Percentiles rank a stretch among this genome's conserved stretches.
These are phyloP conservation scores for Ophiostoma ulmi DNA, from an alignment of 2,329 filamentous ascomycete species.

Conservation along the genomic window DNA sequence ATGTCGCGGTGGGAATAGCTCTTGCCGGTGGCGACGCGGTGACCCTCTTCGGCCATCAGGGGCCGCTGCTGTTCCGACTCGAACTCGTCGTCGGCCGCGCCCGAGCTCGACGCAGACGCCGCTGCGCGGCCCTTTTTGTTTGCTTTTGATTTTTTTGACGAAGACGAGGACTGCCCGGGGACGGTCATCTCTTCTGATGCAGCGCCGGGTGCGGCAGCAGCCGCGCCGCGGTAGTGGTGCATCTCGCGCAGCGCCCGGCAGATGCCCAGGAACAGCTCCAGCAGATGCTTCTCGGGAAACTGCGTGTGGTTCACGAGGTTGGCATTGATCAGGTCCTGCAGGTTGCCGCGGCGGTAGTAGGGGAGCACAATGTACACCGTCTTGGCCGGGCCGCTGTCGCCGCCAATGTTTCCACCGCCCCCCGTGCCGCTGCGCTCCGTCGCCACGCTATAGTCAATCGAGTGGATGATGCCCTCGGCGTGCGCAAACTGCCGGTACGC, in stretches of 20 bases:
- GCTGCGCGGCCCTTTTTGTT: constrained; percentile 30
- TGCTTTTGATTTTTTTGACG: background rate
- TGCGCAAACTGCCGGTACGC: constrained; percentile 86
- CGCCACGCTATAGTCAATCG: constrained; percentile 75
- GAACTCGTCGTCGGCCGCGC: constrained; percentile 62
- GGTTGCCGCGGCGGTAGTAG: constrained; percentile 90
- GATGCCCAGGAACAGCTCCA: constrained; percentile 87
- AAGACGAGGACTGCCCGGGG: constrained; percentile 31
- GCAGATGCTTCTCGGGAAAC: constrained; percentile 82
- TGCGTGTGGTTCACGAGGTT: constrained; percentile 91
- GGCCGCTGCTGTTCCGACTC: constrained; percentile 66
- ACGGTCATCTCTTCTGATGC: constrained; percentile 47
- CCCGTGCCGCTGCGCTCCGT: constrained; percentile 57
- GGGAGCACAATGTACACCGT: constrained; percentile 95
- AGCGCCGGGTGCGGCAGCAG: background rate
- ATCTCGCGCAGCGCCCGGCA: constrained; percentile 83
- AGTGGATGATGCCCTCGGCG: constrained; percentile 79
- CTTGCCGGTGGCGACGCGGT: constrained; percentile 61
- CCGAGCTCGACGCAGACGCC: constrained; percentile 16
- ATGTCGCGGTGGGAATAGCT: constrained; percentile 95
- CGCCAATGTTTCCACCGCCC: constrained; percentile 46
- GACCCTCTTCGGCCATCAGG: constrained; percentile 77
- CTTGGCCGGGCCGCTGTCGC: constrained; percentile 60
- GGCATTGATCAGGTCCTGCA: constrained; percentile 97
- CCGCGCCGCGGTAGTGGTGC: constrained; percentile 71